Base-by-base conservation (phyloP, 306 rosid genomes). In the Luffa acutangula region DNA sequence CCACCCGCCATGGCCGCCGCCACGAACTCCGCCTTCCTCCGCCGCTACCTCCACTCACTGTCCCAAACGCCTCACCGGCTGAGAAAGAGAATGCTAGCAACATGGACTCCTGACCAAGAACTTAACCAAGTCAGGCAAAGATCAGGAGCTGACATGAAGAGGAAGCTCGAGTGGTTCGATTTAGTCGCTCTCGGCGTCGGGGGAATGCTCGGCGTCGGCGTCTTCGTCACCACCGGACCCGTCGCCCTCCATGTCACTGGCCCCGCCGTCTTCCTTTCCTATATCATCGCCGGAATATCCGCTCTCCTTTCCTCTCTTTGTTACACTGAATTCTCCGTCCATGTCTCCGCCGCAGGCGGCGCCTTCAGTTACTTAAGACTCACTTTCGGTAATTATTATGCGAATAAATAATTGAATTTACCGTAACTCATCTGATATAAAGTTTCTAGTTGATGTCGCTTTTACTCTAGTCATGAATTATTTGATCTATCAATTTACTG, bases 191-290 rank as follows among this genome's bases (percentile, higher is more conserved):
- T 94, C 82, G 97, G 97, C 5, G 86, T 92, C 59, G 98, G 98
- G 20, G 98, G 98, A 75, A 94, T 92, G 98, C 97, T 94, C 67
- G 98, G 98, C 34, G 97, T 87, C 59, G 98, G 98, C 10, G 98
- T 94, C 25, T 94, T 94, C 62, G 91, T 92, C 79, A 92, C 97
- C n/a, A 94, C 98, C 13, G 98, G 98, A 3, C 21, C 81, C 51
- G 98, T 88, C 13, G 93, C 97, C 34, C 85, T 42, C 59, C 65
- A 82, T 0, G 77, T 77, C n/a, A 83, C 98, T 67, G 98, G 98
- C 52, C 90, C 98, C 76, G 85, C 97, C 0, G 97, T 94, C 59
- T 92, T 94, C 85, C 80, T 94, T 4, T 94, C 98, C 4, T 94
- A 92, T 65, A 87, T 91, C 87, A 80, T 94, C 36, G 98, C 98